Evolutionary conservation across 352 stramenopile species (phyloP).

Genomic region (Phytophthora niederhauseri): DNA sequence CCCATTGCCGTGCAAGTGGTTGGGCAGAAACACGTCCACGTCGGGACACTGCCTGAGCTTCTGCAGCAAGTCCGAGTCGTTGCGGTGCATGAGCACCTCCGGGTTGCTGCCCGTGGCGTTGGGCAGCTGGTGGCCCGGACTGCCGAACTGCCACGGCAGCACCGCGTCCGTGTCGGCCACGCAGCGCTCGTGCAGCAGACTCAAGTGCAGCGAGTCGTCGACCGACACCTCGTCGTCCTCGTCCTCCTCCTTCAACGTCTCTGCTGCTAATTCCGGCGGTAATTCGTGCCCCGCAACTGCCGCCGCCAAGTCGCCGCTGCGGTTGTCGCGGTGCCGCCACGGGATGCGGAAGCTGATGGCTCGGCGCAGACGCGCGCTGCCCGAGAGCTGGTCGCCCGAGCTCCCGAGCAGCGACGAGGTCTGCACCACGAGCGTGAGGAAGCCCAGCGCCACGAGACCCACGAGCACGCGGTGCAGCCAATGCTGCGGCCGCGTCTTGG

Average conservation of each 20-base stretch:
- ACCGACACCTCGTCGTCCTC: constrained; percentile 20
- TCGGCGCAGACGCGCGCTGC: constrained; percentile 9
- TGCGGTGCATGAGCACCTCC: constrained; percentile 25
- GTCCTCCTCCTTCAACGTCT: neutral
- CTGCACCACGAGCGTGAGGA: constrained; percentile 26
- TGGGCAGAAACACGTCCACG: constrained; percentile 55
- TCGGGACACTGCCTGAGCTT: constrained; percentile 46
- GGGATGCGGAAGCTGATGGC: constrained; percentile 20
- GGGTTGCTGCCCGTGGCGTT: constrained; percentile 28
- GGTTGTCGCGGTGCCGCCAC: constrained; percentile 13
- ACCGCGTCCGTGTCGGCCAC: constrained; percentile 37
- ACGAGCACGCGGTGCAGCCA: constrained; percentile 29
- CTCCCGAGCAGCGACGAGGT: constrained; percentile 25
- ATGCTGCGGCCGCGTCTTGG: neutral
- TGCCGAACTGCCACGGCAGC: constrained; percentile 40
- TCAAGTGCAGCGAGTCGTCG: constrained; percentile 44
- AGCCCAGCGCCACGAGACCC: constrained; percentile 18
- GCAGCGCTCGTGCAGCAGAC: constrained; percentile 40
- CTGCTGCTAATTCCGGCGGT: neutral
- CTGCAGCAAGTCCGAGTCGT: constrained; percentile 33
- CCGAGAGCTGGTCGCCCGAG: constrained; percentile 21
- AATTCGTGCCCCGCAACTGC: neutral
- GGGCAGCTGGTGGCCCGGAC: constrained; percentile 22
- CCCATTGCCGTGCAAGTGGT: constrained; percentile 42
- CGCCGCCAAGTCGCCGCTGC: constrained; percentile 4